Evolutionary conservation across 495 filamentous ascomycete genomes (phyloP).

Genomic region (Chaetomium cochliodes): DNA sequence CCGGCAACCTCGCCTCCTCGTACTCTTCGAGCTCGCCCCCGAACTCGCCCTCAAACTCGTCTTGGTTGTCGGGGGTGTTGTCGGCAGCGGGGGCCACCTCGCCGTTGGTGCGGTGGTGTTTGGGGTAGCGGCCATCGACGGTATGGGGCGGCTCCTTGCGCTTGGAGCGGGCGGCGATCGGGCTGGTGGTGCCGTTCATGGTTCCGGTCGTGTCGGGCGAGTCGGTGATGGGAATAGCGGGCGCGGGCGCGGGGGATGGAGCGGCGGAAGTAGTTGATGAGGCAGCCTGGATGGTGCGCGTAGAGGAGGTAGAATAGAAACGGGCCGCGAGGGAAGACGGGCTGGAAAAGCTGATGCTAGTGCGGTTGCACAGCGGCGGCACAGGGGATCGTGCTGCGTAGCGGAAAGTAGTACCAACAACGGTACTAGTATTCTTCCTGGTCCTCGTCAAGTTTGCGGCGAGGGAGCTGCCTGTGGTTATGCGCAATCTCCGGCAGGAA

Average conservation of each 20-base stretch:
- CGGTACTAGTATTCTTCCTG: background rate
- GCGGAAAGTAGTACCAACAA: background rate
- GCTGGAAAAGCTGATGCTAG: background rate
- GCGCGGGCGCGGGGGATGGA: background rate
- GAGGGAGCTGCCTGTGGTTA: slow-evolving; percentile 16
- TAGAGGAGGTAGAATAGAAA: background rate
- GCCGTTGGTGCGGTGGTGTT: slow-evolving; percentile 51
- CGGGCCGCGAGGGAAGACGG: background rate
- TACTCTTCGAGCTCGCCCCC: slow-evolving; percentile 40
- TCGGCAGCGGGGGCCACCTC: slow-evolving; percentile 45
- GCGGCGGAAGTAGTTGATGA: slow-evolving; percentile 2
- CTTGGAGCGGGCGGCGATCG: slow-evolving; percentile 44
- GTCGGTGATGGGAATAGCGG: background rate
- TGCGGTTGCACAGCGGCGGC: background rate
- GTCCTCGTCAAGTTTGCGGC: slow-evolving; percentile 2
- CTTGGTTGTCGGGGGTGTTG: slow-evolving; percentile 46
- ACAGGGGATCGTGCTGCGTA: background rate
- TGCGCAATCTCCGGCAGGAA: slow-evolving; percentile 26
- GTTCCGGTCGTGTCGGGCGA: background rate
- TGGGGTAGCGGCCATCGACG: slow-evolving; percentile 45
- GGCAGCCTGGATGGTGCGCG: background rate
- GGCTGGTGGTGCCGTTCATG: slow-evolving; percentile 26
- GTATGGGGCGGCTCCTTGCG: slow-evolving; percentile 48
- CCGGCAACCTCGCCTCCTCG: slow-evolving; percentile 39
- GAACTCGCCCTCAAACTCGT: slow-evolving; percentile 30